Base-by-base conservation (phyloP, 2,329 filamentous ascomycete genomes). In the Epichloe baconii region DNA sequence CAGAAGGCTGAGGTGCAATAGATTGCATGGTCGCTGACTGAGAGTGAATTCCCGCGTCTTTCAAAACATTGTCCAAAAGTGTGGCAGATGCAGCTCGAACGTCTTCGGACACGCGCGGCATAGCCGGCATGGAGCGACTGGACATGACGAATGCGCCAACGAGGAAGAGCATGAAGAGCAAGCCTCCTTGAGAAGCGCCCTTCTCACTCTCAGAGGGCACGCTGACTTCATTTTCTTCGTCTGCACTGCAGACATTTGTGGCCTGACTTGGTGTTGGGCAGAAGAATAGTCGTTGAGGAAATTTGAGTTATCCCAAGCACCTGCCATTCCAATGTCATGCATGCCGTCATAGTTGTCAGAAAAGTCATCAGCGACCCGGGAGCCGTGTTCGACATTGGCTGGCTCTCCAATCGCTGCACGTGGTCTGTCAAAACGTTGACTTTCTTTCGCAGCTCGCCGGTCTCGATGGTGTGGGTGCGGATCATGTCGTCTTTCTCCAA, bases 101-200 rank as follows among this genome's bases (percentile, higher is more conserved):
- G 59, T 91, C 86, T 52, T 91, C 85, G 37, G 88, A 85, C 64
- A 91, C 84, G 52, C 79, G 79, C 48, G 86, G 86, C 59, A 94
- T 83, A 58, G 81, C 80, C 40, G 83, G 80, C 19, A 83, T 75
- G 44, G 82, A 79, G 58, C 82, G 82, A 70, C 90, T 94, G 35
- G 91, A 96, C 55, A 93, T 85, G 60, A 97, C 89, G 64, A 96
- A 95, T 49, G 93, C 93, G 64, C 93, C 93, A 57, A 95, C 90
- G 50, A 98, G 85, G 64, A 98, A 86, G 59, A 96, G 86, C 88
- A 96, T 95, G 68, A 91, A 85, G 66, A 97, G 77, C 61, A 97
- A 71, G 61, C 88, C 80, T 48, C 88, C 87, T 61, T 90, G 86
- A 58, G 88, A 83, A 54, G 83, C 77, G 53, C 79, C 72, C 71